Base-by-base conservation (phyloP, 768 basidiomycete genomes). In the Mycena haematopus region DNA sequence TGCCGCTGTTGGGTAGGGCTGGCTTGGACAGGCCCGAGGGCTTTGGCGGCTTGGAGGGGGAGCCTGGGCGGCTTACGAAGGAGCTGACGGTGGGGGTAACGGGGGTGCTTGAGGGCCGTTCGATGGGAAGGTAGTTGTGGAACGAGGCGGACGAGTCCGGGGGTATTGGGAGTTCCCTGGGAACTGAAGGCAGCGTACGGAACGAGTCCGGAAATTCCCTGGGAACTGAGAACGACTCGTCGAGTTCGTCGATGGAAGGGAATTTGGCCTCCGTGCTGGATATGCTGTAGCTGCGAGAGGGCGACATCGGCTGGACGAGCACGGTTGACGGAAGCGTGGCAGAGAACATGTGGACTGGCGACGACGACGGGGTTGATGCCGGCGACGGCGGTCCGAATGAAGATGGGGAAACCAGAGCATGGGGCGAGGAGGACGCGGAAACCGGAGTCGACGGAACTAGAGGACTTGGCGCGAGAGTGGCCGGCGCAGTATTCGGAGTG, bases 301-400 rank as follows among this genome's bases (percentile, higher is more conserved):
- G 50, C 1, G 62, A 40, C 17, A 60, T 22, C 15, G 33, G 65
- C 25, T 61, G 50, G 29, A 9, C 29, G 0, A 21, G 22, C 8
- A 45, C 44, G 11, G 44, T 45, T 21, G 57, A 50, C 19, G 66
- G 66, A n/a, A 67, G 31, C 22, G 51, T 3, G 19, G 52, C 46
- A 19, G 46, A 45, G 21, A 52, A 60, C 51, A 49, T 58, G 4
- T 47, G 66, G 10, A 67, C 62, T 1, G 66, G 66, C 22, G 87
- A 88, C 2, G 89, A 86, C 15, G 89, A 86, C 17, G 86, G 80
- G 1, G 89, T 88, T 10, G 90, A 87, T 2, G 84, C 80, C 4
- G 91, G 91, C 1, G 92, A 92, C 5, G 92, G 88, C 35, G 91
- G 90, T 3, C 90, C 91, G 19, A 93, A 77, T 33, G 84, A 84